phyloP scores from a whole-genome alignment of 495 filamentous ascomycete species.

The Hamigera avellanea region DNA sequence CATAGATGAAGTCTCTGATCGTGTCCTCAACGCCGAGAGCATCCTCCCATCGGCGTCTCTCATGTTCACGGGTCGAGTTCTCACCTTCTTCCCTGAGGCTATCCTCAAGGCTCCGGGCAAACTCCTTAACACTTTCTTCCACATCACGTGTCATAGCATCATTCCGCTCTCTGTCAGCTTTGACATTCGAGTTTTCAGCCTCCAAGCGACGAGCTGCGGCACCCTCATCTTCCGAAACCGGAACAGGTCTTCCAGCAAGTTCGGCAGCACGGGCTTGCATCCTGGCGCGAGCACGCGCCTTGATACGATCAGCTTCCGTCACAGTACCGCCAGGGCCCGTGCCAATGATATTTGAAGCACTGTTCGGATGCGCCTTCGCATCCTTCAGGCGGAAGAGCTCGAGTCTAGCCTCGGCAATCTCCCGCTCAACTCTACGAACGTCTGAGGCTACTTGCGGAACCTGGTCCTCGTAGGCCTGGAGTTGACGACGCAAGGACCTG shows the following conservation, averaged over 20 bases:
- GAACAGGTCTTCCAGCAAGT: conserved; percentile 67
- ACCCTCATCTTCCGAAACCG: conserved; percentile 49
- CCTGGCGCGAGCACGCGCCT: conserved; percentile 90
- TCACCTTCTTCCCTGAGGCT: conserved; percentile 74
- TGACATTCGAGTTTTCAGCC: conserved; percentile 70
- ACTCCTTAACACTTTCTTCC: conserved; percentile 92
- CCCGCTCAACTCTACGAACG: conserved; percentile 80
- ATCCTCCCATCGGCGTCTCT: conserved; percentile 92
- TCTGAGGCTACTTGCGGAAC: conserved; percentile 87
- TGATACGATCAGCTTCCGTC: conserved; percentile 88
- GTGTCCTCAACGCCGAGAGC: conserved; percentile 93
- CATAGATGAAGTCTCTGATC: conserved; percentile 94
- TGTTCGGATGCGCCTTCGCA: conserved; percentile 80
- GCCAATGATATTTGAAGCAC: conserved; percentile 74
- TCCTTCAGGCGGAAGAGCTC: conserved; percentile 90
- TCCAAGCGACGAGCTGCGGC: conserved; percentile 72
- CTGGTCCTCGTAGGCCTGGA: conserved; percentile 79
- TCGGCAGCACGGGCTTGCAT: conserved; percentile 97
- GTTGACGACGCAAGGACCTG: conserved; percentile 70
- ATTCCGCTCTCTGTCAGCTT: conserved; percentile 81
- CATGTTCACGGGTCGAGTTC: conserved; percentile 64
- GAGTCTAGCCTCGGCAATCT: conserved; percentile 84
- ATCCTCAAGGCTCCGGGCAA: conserved; percentile 70
- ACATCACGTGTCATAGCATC: conserved; percentile 94
- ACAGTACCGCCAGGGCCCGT: conserved; percentile 86